Evolutionary conservation across 495 filamentous ascomycete genomes (phyloP).

Genomic region (Hypoxylon fuscum): DNA sequence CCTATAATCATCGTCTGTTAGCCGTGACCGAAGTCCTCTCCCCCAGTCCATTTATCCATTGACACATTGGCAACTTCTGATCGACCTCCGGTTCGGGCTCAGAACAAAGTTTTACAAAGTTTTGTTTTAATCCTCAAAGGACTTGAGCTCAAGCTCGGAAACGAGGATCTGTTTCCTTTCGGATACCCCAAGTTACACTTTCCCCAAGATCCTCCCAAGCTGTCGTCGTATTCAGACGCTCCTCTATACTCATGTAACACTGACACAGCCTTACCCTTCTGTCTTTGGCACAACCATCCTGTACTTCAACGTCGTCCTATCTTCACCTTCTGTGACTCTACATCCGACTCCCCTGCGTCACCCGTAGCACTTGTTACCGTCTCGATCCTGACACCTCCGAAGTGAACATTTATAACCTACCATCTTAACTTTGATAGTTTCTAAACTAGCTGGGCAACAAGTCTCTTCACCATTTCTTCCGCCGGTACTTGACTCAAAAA

Average conservation of each 20-base stretch:
- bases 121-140: conserved; percentile 24
- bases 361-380: conserved; percentile 23
- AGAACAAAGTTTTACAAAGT: conserved; percentile 34
- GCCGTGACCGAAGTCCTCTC: conserved; percentile 9
- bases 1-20: conserved; percentile 27
- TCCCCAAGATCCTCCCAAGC: conserved; percentile 40
- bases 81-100: conserved; percentile 30
- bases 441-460: conserved; percentile 8
- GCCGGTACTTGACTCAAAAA: neutral
- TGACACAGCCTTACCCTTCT: conserved; percentile 40
- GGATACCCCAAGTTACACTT: conserved; percentile 47
- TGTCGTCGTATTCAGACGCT: conserved; percentile 46
- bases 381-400: conserved; percentile 14
- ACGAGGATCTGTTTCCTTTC: conserved; percentile 34
- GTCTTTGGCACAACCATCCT: conserved; percentile 15
- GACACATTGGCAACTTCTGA: conserved; percentile 13
- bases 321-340: conserved; percentile 17
- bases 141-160: conserved; percentile 28
- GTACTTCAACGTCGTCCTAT: conserved; percentile 21
- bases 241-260: conserved; percentile 45
- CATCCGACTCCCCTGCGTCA: conserved; percentile 32
- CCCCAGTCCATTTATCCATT: conserved; percentile 12
- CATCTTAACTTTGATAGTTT: conserved; percentile 3
- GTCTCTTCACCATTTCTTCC: conserved; percentile 1
- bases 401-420: neutral